These are phyloP conservation scores for Schwanniomyces polymorphus DNA, from an alignment of 805 yeast genomes.

Conservation along the genomic window DNA sequence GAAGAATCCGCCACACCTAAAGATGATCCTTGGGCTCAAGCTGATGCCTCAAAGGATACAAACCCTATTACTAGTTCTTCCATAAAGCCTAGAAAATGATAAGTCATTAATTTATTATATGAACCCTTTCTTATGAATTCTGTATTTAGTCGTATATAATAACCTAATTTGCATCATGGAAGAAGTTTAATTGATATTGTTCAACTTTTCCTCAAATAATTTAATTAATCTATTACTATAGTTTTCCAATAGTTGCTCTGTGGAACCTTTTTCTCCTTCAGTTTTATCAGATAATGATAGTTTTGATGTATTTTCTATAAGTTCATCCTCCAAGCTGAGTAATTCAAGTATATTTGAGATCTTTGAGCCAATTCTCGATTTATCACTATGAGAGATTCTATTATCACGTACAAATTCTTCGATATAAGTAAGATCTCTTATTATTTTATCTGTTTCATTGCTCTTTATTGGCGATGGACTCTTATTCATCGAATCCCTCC, in stretches of 20 bases:
- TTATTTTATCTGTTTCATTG: not conserved
- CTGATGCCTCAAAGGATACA: slow-evolving; percentile 20
- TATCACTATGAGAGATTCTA: not conserved
- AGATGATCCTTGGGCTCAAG: slow-evolving; percentile 36
- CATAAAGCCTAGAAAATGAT: slow-evolving; percentile 33
- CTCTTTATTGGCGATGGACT: not conserved
- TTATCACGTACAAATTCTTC: not conserved
- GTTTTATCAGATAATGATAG: not conserved
- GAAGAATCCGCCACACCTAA: not conserved
- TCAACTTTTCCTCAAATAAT: slow-evolving; percentile 25
- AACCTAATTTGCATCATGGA: slow-evolving; percentile 2
- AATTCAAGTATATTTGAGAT: not conserved
- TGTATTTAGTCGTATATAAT: slow-evolving; percentile 1
- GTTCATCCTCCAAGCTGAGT: not conserved
- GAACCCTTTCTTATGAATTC: not conserved
- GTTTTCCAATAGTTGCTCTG: slow-evolving; percentile 28
- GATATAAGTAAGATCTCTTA: not conserved
- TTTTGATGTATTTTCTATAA: not conserved
- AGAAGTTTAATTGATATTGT: slow-evolving; percentile 1
- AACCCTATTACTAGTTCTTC: slow-evolving; percentile 39
- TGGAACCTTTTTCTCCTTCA: not conserved
- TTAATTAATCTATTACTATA: slow-evolving; percentile 39
- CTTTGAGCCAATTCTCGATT: not conserved
- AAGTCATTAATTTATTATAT: not conserved
- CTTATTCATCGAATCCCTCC: not conserved